These are phyloP conservation scores for Saccharomyces hybrid DNA, from an alignment of 1,139 yeast genomes.

Conservation along the genomic window DNA sequence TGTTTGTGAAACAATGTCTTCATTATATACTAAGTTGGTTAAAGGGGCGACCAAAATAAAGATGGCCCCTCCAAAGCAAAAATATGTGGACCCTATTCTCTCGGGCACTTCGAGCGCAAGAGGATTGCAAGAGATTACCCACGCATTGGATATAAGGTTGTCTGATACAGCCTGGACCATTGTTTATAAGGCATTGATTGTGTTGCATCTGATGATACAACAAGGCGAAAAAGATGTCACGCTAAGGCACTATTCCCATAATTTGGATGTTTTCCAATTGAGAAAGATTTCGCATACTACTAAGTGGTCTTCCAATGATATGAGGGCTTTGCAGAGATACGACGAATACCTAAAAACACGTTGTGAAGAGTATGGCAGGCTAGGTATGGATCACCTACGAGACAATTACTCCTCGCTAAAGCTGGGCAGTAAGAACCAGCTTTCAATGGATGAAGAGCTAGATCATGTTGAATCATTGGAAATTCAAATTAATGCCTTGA, in stretches of 20 bases:
- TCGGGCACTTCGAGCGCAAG: conserved; percentile 59
- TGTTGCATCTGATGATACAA: conserved; percentile 81
- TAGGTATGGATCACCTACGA: conserved; percentile 68
- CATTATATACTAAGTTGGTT: conserved; percentile 39
- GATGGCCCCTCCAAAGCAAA: conserved; percentile 97
- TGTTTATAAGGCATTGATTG: conserved; percentile 77
- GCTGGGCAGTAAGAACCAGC: conserved; percentile 24
- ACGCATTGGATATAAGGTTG: conserved; percentile 50
- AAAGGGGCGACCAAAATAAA: conserved; percentile 66
- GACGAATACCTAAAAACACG: conserved; percentile 62
- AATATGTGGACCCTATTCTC: conserved; percentile 87
- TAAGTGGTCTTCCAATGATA: conserved; percentile 43
- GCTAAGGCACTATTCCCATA: conserved; percentile 53
- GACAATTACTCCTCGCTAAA: conserved; percentile 51
- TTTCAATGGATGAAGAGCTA: conserved; percentile 30
- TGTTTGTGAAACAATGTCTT: neutral
- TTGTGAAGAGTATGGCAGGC: conserved; percentile 58
- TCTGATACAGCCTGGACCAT: conserved; percentile 85
- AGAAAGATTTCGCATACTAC: conserved; percentile 26
- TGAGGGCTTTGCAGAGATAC: conserved; percentile 59
- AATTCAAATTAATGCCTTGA: conserved; percentile 65
- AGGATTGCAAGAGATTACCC: conserved; percentile 64
- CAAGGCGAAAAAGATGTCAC: conserved; percentile 52
- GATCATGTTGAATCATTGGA: conserved; percentile 77
- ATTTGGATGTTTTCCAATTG: conserved; percentile 47